Evolutionary conservation across 257 asterid genomes (phyloP), one percentile per base, ranked within the genome.

Genomic region (Scutellaria barbata): DNA sequence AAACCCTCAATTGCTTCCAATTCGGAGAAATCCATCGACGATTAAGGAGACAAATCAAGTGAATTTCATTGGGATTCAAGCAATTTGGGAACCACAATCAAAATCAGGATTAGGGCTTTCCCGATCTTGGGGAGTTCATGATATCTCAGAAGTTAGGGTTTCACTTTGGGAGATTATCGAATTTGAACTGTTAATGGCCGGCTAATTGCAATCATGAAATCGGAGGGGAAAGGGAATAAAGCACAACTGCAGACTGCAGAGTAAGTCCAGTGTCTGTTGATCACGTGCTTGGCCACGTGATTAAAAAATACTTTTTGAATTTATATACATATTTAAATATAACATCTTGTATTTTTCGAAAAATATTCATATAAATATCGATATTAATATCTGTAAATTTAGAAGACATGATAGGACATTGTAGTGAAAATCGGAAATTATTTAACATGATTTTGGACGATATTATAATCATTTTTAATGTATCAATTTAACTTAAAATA

Each of bases 1-100:
- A 94, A 85, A 13, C 99, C 97, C 87, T 94, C 99, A 72, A 83
- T 91, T 30, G 88, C 97, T 81, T 94, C 99, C 80, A 94, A 77
- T 83, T 94, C 97, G 39, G 79, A 71, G 85, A 89, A 94, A 89
- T 94, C 99, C 99, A 94, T 91, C 8, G 83, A 6, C 35, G 50
- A 48, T 16, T 65, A 8, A 63, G 55, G 58, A 11, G 51, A 45
- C 6, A 41, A 52, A 73, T 56, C 54, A 51, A 74, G 43, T 11
- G 47, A 45, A 47, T 80, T 43, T 74, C 86, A 82, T 82, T 35
- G 25, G 74, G 73, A 17, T 58, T 39, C 53, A 25, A 58, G 40
- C 25, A 20, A 46, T 60, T 25, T 56, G 48, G 13, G 81, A 50
- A 55, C 39, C 68, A 71, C 53, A 43, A 63, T 56, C 43, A 6